Conservation (phyloP, 2,329 filamentous ascomycete genomes). For the Chrysosporium keratinophilum region DNA sequence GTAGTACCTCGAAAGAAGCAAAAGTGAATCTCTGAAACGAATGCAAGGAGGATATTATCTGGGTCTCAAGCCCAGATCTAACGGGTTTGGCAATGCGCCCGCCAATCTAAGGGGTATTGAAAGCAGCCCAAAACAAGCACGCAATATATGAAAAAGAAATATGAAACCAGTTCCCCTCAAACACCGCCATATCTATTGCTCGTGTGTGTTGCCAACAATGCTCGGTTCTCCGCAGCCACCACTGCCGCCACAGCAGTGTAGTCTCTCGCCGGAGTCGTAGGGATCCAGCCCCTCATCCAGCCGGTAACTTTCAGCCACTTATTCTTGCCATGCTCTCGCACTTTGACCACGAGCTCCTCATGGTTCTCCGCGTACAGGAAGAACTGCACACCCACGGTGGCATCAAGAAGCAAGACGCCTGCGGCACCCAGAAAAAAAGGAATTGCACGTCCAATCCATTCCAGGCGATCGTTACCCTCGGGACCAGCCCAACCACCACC, state of each 20-base stretch:
- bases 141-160: background rate
- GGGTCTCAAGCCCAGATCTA: too few relatives aligned
- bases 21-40: too few relatives aligned
- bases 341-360: slow-evolving; percentile 37
- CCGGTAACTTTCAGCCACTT: slow-evolving; percentile 50
- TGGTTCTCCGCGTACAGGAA: slow-evolving; percentile 45
- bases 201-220: slow-evolving; percentile 22
- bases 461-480: slow-evolving; percentile 43
- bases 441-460: slow-evolving; percentile 49
- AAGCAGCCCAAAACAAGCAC: background rate
- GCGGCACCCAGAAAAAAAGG: slow-evolving; percentile 59
- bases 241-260: slow-evolving; percentile 4
- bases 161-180: slow-evolving; percentile 15
- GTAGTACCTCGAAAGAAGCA: too few relatives aligned
- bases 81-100: too few relatives aligned
- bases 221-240: slow-evolving; percentile 22
- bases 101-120: background rate
- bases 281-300: slow-evolving; percentile 59
- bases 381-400: slow-evolving; percentile 53
- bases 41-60: too few relatives aligned
- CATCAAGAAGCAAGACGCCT: slow-evolving; percentile 53
- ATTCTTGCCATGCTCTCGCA: slow-evolving; percentile 33
- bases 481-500: slow-evolving; percentile 50
- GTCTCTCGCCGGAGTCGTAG: slow-evolving; percentile 34
- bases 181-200: slow-evolving; percentile 28